These are phyloP conservation scores for Scleromitrula shiraiana DNA, from an alignment of 2,329 filamentous ascomycete species.

Conservation along the genomic window DNA sequence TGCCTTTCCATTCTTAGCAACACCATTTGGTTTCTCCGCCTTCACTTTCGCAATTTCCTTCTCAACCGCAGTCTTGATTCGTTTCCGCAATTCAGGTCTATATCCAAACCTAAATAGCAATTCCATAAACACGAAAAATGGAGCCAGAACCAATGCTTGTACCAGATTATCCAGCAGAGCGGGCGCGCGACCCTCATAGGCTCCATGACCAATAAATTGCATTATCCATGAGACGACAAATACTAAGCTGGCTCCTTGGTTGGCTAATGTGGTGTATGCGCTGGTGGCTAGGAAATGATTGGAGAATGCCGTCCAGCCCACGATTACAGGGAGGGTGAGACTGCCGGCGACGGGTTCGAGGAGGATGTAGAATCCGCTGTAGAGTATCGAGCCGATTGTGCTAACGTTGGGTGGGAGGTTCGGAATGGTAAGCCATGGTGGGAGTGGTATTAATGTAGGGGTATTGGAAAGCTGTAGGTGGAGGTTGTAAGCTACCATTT, in stretches of 20 bases:
- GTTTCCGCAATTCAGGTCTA: constrained; percentile 73
- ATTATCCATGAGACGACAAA: constrained; percentile 74
- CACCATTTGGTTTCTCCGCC: constrained; percentile 41
- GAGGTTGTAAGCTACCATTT: constrained; percentile 16
- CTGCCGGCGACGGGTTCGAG: constrained; percentile 90
- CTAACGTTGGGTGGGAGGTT: constrained; percentile 59
- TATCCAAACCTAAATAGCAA: constrained; percentile 86
- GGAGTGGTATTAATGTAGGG: constrained; percentile 55
- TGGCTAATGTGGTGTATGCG: constrained; percentile 38
- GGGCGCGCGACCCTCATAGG: constrained; percentile 80
- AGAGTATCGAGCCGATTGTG: constrained; percentile 57
- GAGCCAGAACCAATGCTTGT: constrained; percentile 86
- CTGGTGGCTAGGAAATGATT: constrained; percentile 56
- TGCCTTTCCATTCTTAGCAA: constrained; percentile 42
- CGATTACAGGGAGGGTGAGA: constrained; percentile 64
- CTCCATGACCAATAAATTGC: constrained; percentile 88
- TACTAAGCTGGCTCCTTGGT: constrained; percentile 52
- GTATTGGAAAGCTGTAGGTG: constrained; percentile 48
- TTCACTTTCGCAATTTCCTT: constrained; percentile 71
- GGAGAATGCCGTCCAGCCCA: constrained; percentile 64
- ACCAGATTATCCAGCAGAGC: constrained; percentile 85
- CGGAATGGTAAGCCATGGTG: constrained; percentile 58
- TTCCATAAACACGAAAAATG: constrained; percentile 97
- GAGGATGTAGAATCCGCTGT: constrained; percentile 75
- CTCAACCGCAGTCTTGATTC: constrained; percentile 69